Conservation (phyloP, 2,329 filamentous ascomycete genomes). For the Ophiosphaerella herpotricha region DNA sequence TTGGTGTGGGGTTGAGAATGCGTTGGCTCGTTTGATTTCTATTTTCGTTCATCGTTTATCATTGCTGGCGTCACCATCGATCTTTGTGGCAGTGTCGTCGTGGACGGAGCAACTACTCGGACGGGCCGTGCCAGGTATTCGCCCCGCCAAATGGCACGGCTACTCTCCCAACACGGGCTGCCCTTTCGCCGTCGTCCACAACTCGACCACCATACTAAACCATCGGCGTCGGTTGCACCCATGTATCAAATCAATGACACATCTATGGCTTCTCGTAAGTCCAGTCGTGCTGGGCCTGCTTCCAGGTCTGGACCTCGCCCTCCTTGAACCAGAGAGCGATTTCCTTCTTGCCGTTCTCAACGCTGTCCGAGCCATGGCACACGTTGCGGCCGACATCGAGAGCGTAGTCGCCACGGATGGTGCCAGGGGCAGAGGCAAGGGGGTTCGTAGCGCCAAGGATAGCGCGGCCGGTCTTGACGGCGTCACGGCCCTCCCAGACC, state of each 20-base stretch:
- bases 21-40: conserved; percentile 28
- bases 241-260: background rate
- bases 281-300: conserved; percentile 85
- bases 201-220: background rate
- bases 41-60: conserved; percentile 25
- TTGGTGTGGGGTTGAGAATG: conserved; percentile 16
- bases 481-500: conserved; percentile 99
- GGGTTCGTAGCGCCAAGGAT: conserved; percentile 99
- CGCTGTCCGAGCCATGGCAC: conserved; percentile 98
- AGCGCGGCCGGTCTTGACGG: conserved; percentile 96
- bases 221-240: background rate
- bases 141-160: no score
- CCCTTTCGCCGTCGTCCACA: no score
- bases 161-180: no score
- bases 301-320: conserved; percentile 83
- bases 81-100: no score
- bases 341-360: conserved; percentile 99
- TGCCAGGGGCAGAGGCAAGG: conserved; percentile 88
- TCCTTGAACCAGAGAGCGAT: conserved; percentile 98
- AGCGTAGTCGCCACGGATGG: conserved; percentile 94
- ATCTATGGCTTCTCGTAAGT: conserved; percentile 82
- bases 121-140: no score
- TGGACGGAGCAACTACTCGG: no score
- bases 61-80: conserved; percentile 5
- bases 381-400: conserved; percentile 96